phyloP scores from a whole-genome alignment of 106 monocot genomes.

The Dendrobium nobile region DNA sequence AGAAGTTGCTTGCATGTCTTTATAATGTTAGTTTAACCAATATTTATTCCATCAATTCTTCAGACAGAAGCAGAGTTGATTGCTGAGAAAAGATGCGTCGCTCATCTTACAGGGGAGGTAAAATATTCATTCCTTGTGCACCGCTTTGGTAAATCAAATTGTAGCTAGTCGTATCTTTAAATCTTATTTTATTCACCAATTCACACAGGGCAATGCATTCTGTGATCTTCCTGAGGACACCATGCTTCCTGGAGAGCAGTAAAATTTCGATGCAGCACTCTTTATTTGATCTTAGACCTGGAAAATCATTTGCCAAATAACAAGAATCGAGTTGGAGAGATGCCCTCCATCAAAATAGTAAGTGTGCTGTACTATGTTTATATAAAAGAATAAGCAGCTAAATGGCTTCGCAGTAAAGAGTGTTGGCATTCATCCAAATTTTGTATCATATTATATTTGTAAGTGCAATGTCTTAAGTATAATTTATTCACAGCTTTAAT shows the following conservation, averaged over 20 bases:
- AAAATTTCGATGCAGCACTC: not conserved
- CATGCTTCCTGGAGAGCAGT: slow-evolving; percentile 95
- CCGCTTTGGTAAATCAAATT: not conserved
- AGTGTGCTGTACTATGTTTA: not conserved
- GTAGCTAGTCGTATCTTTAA: not conserved
- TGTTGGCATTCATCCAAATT: not conserved
- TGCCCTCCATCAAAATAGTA: not conserved
- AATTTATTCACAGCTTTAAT: too few species aligned
- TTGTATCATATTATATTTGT: not conserved
- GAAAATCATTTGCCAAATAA: not conserved
- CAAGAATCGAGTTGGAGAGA: not conserved
- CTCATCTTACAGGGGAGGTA: slow-evolving; percentile 98
- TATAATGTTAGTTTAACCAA: not conserved
- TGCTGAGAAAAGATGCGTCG: slow-evolving; percentile 98
- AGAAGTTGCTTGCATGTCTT: not conserved
- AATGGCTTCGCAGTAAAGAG: not conserved
- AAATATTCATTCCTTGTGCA: slow-evolving; percentile 1
- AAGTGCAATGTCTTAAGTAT: not conserved
- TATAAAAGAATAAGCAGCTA: not conserved
- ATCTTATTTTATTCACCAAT: slow-evolving; percentile 1
- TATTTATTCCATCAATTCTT: slow-evolving; percentile 1
- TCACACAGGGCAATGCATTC: slow-evolving; percentile 74
- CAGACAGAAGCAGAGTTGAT: slow-evolving; percentile 93
- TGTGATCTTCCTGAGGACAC: slow-evolving; percentile 98
- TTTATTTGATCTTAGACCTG: not conserved